Evolutionary conservation across 2,329 filamentous ascomycete genomes (phyloP).

Genomic region (Ceratocystis cacaofunesta): DNA sequence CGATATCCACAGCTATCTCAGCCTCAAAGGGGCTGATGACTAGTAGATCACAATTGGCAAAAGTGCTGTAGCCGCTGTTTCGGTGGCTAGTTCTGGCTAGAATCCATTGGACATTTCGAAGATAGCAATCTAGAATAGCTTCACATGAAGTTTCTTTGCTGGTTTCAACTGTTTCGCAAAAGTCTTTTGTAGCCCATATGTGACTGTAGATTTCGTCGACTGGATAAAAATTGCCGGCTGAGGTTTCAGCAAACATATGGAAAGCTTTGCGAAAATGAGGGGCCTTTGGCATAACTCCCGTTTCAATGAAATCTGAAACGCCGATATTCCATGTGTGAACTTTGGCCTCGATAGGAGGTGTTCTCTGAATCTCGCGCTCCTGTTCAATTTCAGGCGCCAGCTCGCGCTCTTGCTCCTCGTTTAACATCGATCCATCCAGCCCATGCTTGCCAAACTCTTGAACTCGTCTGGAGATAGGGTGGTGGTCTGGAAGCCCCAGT

Average conservation of each 20-base stretch:
- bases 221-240: not conserved
- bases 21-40: slow-evolving; percentile 49
- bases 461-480: slow-evolving; percentile 7
- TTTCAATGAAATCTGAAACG: slow-evolving; percentile 28
- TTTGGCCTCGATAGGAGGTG: slow-evolving; percentile 26
- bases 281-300: slow-evolving; percentile 23
- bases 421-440: slow-evolving; percentile 25
- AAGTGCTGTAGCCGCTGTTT: no score
- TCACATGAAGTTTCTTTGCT: not conserved
- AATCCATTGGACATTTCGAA: slow-evolving; percentile 41
- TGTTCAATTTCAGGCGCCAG: slow-evolving; percentile 48
- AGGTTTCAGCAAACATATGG: slow-evolving; percentile 16
- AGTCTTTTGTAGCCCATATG: slow-evolving; percentile 37
- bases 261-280: slow-evolving; percentile 36
- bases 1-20: slow-evolving; percentile 30
- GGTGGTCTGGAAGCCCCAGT: not conserved
- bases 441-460: not conserved
- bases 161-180: slow-evolving; percentile 29
- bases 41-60: slow-evolving; percentile 25
- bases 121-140: slow-evolving; percentile 29
- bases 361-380: slow-evolving; percentile 40
- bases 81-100: slow-evolving; percentile 20
- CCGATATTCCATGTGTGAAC: slow-evolving; percentile 31
- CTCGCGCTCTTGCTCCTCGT: slow-evolving; percentile 57
- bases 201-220: slow-evolving; percentile 25